phyloP scores from a whole-genome alignment of 192 early-diverging fungal genomes.

The Coemansia sp. region DNA sequence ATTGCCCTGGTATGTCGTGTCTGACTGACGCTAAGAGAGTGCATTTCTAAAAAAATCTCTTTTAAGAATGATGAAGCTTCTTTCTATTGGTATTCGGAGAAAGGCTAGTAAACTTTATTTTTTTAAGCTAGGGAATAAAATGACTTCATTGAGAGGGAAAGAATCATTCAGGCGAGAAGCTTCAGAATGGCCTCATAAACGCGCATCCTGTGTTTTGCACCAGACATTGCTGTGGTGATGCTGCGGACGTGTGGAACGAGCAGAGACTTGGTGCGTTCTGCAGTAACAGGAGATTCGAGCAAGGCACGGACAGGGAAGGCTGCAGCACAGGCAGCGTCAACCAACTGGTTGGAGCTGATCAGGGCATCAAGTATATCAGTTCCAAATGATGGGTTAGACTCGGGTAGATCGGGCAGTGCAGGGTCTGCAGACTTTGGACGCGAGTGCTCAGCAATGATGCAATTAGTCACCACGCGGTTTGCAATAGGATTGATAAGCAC shows the following conservation, averaged over 20 bases:
- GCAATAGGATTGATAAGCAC: constrained; percentile 38
- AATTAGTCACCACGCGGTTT: constrained; percentile 44
- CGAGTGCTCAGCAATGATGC: constrained; percentile 42
- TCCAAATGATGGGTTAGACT: constrained; percentile 31
- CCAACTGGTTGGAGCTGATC: constrained; percentile 17
- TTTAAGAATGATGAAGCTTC: not conserved
- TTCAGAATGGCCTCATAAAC: constrained; percentile 21
- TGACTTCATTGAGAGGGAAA: too few species aligned
- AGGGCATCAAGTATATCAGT: constrained; percentile 28
- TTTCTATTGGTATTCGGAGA: too few species aligned
- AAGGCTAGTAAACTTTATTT: too few species aligned
- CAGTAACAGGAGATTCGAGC: constrained; percentile 44
- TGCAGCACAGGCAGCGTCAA: constrained; percentile 31
- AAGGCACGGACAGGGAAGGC: constrained; percentile 52
- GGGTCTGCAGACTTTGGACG: constrained; percentile 12
- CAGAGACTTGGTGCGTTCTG: constrained; percentile 17
- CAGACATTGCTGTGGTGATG: constrained; percentile 12
- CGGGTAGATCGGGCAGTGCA: constrained; percentile 16
- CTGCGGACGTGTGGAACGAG: constrained; percentile 13
- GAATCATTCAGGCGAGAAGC: not conserved
- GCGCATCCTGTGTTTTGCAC: constrained; percentile 19
- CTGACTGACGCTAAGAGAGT: constrained; percentile 57
- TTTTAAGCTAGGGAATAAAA: too few species aligned
- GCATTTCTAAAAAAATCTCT: constrained; percentile 8
- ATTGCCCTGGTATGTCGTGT: constrained; percentile 89